A percentile compares a stretch with the other conserved stretches of the same genome.
Evolutionary conservation across 2,329 filamentous ascomycete species (phyloP).

Genomic region (Penicillium brasilianum): DNA sequence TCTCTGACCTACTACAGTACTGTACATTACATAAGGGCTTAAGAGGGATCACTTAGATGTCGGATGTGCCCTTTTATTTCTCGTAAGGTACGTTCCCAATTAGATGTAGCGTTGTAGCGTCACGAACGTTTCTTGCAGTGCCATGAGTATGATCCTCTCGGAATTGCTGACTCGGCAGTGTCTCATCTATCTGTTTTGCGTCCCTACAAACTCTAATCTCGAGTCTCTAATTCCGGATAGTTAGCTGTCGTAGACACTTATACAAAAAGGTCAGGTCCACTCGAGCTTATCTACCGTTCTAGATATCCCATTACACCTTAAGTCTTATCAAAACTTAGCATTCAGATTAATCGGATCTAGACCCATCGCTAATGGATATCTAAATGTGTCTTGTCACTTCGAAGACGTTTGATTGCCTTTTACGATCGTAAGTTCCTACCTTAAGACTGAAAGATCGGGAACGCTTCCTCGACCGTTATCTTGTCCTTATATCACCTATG

Average conservation of each 20-base stretch:
- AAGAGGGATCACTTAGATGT: no score
- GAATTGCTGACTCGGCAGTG: background rate
- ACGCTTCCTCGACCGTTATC: constrained; percentile 21
- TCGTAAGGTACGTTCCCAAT: no score
- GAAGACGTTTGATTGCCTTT: constrained; percentile 25
- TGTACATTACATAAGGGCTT: no score
- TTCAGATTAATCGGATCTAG: background rate
- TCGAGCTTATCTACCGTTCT: constrained; percentile 16
- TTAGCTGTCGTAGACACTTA: background rate
- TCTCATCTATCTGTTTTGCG: background rate
- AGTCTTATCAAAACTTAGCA: constrained; percentile 18
- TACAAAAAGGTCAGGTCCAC: constrained; percentile 15
- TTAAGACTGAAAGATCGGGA: constrained; percentile 13
- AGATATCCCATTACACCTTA: constrained; percentile 24
- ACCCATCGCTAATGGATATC: constrained; percentile 18
- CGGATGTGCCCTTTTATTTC: no score
- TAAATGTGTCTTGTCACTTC: constrained; percentile 25
- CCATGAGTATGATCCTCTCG: no score
- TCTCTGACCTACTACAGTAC: no score
- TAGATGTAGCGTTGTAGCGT: no score
- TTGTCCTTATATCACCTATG: constrained; percentile 21
- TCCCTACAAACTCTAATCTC: constrained; percentile 16
- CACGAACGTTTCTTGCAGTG: no score
- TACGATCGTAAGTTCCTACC: constrained; percentile 17
- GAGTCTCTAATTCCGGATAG: background rate